phyloP scores from a whole-genome alignment of 2,329 filamentous ascomycete genomes.

The Xylaria sp. region DNA sequence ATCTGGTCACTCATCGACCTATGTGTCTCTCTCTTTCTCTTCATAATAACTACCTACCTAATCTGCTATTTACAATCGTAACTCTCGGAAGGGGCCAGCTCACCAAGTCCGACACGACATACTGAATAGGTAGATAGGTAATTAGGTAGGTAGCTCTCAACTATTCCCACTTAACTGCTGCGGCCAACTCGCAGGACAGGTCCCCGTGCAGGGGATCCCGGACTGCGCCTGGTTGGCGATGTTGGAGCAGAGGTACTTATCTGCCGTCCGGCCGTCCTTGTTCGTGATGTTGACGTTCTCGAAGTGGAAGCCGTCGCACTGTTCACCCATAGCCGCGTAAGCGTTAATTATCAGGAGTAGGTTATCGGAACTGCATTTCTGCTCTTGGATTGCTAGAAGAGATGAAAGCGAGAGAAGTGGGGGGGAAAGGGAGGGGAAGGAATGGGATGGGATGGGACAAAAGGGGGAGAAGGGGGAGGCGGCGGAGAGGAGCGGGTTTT shows the following conservation, averaged over 20 bases:
- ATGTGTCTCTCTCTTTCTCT: too few species aligned
- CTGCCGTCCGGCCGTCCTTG: slow-evolving; percentile 44
- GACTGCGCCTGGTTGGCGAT: slow-evolving; percentile 44
- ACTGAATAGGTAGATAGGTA: too few species aligned
- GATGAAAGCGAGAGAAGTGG: too few species aligned
- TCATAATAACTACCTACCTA: not conserved
- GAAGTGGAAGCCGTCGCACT: slow-evolving; percentile 52
- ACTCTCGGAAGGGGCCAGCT: not conserved
- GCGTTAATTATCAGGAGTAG: too few species aligned
- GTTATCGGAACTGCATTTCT: too few species aligned
- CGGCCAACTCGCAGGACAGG: slow-evolving; percentile 46
- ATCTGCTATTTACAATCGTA: not conserved
- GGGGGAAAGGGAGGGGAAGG: too few species aligned
- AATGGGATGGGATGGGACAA: not conserved
- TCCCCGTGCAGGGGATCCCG: slow-evolving; percentile 46
- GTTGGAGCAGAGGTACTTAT: slow-evolving; percentile 52
- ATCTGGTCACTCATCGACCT: too few species aligned
- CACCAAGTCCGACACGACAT: too few species aligned
- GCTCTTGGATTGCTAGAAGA: too few species aligned
- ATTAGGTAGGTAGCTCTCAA: not conserved
- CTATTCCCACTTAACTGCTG: slow-evolving; percentile 45
- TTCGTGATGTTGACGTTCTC: slow-evolving; percentile 52
- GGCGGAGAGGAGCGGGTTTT: not conserved
- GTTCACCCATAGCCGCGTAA: too few species aligned
- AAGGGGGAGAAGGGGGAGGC: too few species aligned